These are phyloP conservation scores for Grifola frondosa DNA, from an alignment of 1,284 basidiomycete species.

Conservation along the genomic window DNA sequence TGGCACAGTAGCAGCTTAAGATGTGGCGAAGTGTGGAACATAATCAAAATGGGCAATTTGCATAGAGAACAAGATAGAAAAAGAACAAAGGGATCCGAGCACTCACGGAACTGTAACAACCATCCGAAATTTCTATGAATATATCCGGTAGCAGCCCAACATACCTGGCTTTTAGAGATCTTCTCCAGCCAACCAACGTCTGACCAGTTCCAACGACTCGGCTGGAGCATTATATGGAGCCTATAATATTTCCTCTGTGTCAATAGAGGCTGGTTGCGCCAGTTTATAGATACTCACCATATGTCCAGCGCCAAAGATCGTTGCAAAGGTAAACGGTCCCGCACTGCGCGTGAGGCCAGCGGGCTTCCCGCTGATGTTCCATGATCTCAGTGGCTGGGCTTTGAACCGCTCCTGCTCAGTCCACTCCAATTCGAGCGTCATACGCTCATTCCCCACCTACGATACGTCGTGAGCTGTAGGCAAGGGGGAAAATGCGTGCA, in stretches of 20 bases:
- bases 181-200: constrained; percentile 47
- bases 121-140: too few species aligned
- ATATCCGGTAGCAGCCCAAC: too few species aligned
- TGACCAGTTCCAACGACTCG: constrained; percentile 49
- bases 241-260: constrained; percentile 34
- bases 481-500: not conserved
- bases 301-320: constrained; percentile 61
- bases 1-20: too few species aligned
- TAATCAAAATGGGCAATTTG: too few species aligned
- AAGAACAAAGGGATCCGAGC: too few species aligned
- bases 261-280: not conserved
- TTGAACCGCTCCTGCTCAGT: constrained; percentile 51
- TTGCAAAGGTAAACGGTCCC: constrained; percentile 63
- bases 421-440: constrained; percentile 65
- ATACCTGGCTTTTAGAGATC: too few species aligned
- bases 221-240: constrained; percentile 62
- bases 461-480: not conserved
- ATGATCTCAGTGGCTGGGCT: constrained; percentile 46
- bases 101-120: too few species aligned
- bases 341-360: constrained; percentile 60
- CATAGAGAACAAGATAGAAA: too few species aligned
- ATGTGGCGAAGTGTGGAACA: too few species aligned
- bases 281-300: constrained; percentile 45
- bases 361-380: constrained; percentile 51
- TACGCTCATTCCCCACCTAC: constrained; percentile 60